Evolutionary conservation across 2,329 filamentous ascomycete species (phyloP), one percentile per base, ranked within the genome.

Genomic region (Diaporthe citrichinensis): DNA sequence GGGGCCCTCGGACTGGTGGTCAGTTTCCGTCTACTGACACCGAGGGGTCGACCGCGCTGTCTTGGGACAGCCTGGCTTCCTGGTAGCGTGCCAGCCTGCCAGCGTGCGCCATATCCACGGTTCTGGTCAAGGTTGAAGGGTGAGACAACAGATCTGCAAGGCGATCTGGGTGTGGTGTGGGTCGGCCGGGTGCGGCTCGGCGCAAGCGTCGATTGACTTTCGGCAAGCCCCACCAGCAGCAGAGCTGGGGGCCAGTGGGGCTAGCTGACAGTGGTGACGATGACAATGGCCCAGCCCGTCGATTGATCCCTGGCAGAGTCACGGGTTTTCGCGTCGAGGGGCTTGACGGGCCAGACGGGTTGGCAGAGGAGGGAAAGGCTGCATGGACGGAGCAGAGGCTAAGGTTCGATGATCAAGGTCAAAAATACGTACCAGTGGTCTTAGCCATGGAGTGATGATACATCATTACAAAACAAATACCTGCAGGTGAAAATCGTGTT

Each of bases 281-380:
- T 51, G 65, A 71, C 14, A 76, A 71, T 76, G 49, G 46, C 23
- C 41, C 17, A 23, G 14, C 39, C 10, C 25, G 34, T 6, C 20
- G 17, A 28, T 4, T 55, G 6, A n/a, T 25, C 44, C 65, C 36
- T 44, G 36, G 28, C 39, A 51, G 39, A 65, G 71, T 76, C 71
- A 76, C 74, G 71, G 57, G 74, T 55, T 76, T 69, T 76, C 74
- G 74, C 74, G 74, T 76, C 62, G 57, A 74, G 55, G 74, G 71
- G 46, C 36, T 39, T n/a, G 62, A 17, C 36, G 17, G 25, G 20
- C 3, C 8, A 5, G 51, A 44, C 58, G 44, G 12, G 12, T 39
- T 14, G 36, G 14, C 36, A 39, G 36, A 39, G 23, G 8, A 25
- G 23, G 17, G 4, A 46, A 28, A 9, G 14, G 34, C 7, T n/a